Evolutionary conservation across 768 basidiomycete species (phyloP).

Genomic region (Calocybe indica): DNA sequence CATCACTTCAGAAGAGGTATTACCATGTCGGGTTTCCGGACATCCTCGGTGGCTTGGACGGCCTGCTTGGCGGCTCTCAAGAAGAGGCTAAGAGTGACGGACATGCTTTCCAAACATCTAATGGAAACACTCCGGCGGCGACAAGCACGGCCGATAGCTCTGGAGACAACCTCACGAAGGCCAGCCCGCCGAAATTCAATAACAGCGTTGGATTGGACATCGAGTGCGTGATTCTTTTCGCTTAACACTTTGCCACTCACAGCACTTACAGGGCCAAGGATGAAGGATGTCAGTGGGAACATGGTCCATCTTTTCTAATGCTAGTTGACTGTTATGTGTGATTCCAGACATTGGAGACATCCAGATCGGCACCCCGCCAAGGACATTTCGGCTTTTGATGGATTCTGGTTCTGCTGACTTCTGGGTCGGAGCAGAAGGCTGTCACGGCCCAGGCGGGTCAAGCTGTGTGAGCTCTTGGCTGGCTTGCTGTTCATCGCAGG

Average conservation of each 20-base stretch:
- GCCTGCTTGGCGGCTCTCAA: neutral
- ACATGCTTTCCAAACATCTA: no score
- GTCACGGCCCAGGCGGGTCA: slow-evolving; percentile 23
- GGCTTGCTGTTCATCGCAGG: neutral
- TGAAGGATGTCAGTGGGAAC: slow-evolving; percentile 33
- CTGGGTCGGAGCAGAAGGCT: slow-evolving; percentile 48
- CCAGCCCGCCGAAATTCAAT: slow-evolving; percentile 8
- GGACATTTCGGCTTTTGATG: slow-evolving; percentile 44
- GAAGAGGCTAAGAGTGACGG: neutral
- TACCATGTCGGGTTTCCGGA: neutral
- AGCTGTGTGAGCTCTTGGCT: slow-evolving; percentile 9
- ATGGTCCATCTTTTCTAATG: neutral
- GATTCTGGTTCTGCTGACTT: slow-evolving; percentile 62
- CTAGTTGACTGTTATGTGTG: neutral
- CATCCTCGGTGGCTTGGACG: neutral
- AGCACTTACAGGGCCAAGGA: slow-evolving; percentile 35
- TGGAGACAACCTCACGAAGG: neutral
- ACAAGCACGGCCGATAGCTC: neutral
- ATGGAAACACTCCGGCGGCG: neutral
- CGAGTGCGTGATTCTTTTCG: slow-evolving; percentile 31
- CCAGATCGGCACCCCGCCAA: slow-evolving; percentile 41
- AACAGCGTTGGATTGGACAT: slow-evolving; percentile 52
- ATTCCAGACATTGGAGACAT: slow-evolving; percentile 24
- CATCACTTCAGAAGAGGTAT: slow-evolving; percentile 17
- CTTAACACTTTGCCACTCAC: neutral